phyloP scores from a whole-genome alignment of 169 alveolate species.

The Amoebophrya sp. region DNA sequence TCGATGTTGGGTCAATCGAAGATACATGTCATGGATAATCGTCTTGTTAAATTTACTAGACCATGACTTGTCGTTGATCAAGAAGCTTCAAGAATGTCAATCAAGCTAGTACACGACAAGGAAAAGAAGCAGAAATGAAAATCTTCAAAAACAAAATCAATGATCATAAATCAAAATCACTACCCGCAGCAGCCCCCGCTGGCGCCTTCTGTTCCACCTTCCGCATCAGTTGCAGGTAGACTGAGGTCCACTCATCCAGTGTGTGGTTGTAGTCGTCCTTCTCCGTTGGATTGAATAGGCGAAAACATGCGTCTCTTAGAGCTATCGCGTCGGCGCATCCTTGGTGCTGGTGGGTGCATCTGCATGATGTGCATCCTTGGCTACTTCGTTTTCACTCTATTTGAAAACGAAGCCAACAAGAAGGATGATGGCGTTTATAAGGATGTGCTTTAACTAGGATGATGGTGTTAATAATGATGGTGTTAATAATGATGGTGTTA shows the following conservation, averaged over 20 bases:
- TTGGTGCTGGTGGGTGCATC: background rate
- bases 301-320: background rate
- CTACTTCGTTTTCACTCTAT: background rate
- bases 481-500: background rate
- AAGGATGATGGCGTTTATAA: background rate
- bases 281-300: background rate
- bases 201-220: background rate
- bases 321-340: background rate
- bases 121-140: too few relatives aligned
- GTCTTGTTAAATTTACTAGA: too few relatives aligned
- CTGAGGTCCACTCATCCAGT: background rate
- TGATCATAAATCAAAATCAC: too few relatives aligned
- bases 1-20: too few relatives aligned
- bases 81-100: too few relatives aligned
- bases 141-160: too few relatives aligned
- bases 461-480: background rate
- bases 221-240: background rate
- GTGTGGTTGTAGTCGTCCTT: background rate
- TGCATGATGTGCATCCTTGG: background rate
- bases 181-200: too few relatives aligned
- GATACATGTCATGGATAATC: too few relatives aligned
- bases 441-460: background rate
- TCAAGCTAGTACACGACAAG: too few relatives aligned
- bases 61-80: too few relatives aligned
- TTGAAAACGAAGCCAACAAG: background rate